These are phyloP conservation scores for Paratinospora sagittata DNA, from an alignment of 164 flowering plant genomes.

Conservation along the genomic window DNA sequence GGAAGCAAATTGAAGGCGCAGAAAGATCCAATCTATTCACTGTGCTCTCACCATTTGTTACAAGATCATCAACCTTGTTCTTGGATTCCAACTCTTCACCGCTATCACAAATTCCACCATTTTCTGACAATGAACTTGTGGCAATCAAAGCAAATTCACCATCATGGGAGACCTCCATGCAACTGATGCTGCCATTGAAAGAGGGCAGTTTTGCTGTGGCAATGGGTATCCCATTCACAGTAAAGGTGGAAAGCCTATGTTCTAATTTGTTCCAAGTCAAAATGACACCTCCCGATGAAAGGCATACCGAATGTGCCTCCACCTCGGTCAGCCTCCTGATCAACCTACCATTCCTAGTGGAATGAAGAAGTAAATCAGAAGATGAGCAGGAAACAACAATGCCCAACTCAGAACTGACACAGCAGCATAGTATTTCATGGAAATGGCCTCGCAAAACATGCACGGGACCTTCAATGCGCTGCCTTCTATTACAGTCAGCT, in stretches of 20 bases:
- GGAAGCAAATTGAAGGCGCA: slow-evolving; percentile 74
- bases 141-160: slow-evolving; percentile 72
- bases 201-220: slow-evolving; percentile 45
- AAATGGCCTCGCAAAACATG: slow-evolving; percentile 87
- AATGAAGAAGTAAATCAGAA: slow-evolving; percentile 79
- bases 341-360: slow-evolving; percentile 77
- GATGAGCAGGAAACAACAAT: slow-evolving; percentile 75
- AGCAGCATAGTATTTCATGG: slow-evolving; percentile 66
- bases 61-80: slow-evolving; percentile 16
- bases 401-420: slow-evolving; percentile 81
- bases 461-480: slow-evolving; percentile 84
- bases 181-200: slow-evolving; percentile 48
- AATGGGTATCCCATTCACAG: slow-evolving; percentile 73
- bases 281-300: slow-evolving; percentile 72
- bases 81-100: slow-evolving; percentile 10
- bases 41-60: slow-evolving; percentile 19
- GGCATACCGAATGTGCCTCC: slow-evolving; percentile 68
- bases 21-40: slow-evolving; percentile 38
- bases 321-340: slow-evolving; percentile 58
- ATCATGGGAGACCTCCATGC: slow-evolving; percentile 84
- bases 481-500: slow-evolving; percentile 47
- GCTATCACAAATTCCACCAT: slow-evolving; percentile 22
- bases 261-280: slow-evolving; percentile 68
- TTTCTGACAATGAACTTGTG: slow-evolving; percentile 37
- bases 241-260: slow-evolving; percentile 50